Percentiles rank a stretch among this genome's conserved stretches.
These are phyloP conservation scores for Platanthera zijinensis DNA, from an alignment of 106 monocot genomes.

Conservation along the genomic window DNA sequence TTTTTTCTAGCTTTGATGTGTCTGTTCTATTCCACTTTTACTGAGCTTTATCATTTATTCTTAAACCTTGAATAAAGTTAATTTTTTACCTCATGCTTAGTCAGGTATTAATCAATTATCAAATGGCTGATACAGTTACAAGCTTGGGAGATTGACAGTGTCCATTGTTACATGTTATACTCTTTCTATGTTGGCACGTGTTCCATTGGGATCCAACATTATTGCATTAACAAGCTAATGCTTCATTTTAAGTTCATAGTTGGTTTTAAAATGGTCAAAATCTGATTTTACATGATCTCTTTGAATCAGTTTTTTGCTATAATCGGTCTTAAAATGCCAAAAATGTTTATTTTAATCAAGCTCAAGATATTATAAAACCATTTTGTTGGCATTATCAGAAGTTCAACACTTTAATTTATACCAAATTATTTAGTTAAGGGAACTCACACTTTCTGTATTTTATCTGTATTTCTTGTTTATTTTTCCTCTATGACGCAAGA, in stretches of 20 bases:
- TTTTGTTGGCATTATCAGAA: no score
- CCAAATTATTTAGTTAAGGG: no score
- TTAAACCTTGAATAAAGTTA: background rate
- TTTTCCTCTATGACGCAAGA: no score
- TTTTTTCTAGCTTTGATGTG: no score
- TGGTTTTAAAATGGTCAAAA: background rate
- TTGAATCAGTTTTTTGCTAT: background rate
- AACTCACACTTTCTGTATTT: no score
- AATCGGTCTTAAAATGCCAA: background rate
- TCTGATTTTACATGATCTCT: background rate
- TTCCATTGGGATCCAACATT: conserved; percentile 17
- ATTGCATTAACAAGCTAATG: background rate
- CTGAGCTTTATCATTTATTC: no score
- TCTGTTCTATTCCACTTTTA: no score
- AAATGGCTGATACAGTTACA: conserved; percentile 32
- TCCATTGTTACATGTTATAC: conserved; percentile 25
- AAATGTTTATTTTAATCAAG: no score
- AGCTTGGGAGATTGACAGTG: conserved; percentile 17
- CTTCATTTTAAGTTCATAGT: background rate
- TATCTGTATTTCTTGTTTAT: no score
- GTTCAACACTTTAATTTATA: no score
- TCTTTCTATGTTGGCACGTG: background rate
- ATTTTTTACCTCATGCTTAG: conserved; percentile 15
- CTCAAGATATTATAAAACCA: no score
- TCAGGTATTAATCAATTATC: conserved; percentile 21